A percentile compares a stretch with the other conserved stretches of the same genome.
These are phyloP conservation scores for Globisporangium splendens DNA, from an alignment of 352 stramenopile species.

Conservation along the genomic window DNA sequence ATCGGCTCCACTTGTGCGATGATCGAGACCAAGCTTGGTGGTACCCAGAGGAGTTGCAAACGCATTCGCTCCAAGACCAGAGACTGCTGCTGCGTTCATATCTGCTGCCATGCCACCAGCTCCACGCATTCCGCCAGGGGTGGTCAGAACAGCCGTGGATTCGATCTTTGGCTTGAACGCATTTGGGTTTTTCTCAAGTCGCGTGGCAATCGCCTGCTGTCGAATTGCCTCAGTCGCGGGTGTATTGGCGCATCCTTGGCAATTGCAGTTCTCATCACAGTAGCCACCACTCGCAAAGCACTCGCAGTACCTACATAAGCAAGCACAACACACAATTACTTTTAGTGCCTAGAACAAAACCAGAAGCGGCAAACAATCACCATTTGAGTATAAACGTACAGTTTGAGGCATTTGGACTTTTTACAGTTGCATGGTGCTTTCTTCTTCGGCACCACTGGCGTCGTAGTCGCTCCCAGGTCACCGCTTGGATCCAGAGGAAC, in stretches of 20 bases:
- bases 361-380: background rate
- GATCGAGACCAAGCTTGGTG: conserved; percentile 10
- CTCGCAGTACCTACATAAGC: conserved; percentile 84
- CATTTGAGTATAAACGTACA: conserved; percentile 42
- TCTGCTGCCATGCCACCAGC: background rate
- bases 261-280: conserved; percentile 93
- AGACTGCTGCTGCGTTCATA: background rate
- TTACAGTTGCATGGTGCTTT: conserved; percentile 95
- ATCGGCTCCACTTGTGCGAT: conserved; percentile 15
- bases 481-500: conserved; percentile 9
- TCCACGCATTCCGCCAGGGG: conserved; percentile 9
- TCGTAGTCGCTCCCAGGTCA: conserved; percentile 8
- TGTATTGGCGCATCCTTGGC: conserved; percentile 90
- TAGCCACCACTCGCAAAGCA: conserved; percentile 93
- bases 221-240: conserved; percentile 57
- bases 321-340: background rate
- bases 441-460: conserved; percentile 34
- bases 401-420: conserved; percentile 96
- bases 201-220: conserved; percentile 83
- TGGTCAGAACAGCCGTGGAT: conserved; percentile 18
- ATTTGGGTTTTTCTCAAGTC: conserved; percentile 92
- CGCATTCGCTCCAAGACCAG: background rate
- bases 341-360: background rate
- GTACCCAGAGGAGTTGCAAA: conserved; percentile 1
- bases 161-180: conserved; percentile 97